Evolutionary conservation across 177 flowering plant species (phyloP).

Genomic region (Vitis hybrid): DNA sequence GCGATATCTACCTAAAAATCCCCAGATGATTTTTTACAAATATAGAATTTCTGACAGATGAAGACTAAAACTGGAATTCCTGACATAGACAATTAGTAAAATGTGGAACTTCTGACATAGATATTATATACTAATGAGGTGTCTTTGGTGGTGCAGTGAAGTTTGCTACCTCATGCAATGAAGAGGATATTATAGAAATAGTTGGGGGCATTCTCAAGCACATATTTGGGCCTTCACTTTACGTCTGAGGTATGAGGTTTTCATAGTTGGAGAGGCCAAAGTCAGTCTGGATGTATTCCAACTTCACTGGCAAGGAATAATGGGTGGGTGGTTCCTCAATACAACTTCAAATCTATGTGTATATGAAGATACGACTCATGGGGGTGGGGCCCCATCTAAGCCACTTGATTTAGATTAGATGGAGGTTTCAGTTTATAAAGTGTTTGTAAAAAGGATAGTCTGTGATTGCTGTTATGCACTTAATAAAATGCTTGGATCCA

Average conservation of each 20-base stretch:
- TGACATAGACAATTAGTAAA: too few species aligned
- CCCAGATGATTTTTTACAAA: too few species aligned
- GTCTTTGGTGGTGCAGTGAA: conserved; percentile 41
- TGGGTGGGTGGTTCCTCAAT: background rate
- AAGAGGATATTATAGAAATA: conserved; percentile 36
- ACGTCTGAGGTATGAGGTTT: background rate
- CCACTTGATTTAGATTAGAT: background rate
- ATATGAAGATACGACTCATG: too few species aligned
- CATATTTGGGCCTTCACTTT: conserved; percentile 22
- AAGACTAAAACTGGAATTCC: too few species aligned
- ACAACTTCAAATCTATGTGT: background rate
- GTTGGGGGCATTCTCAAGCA: conserved; percentile 49
- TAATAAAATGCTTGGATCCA: too few species aligned
- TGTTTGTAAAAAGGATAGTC: too few species aligned
- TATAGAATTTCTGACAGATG: too few species aligned
- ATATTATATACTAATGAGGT: background rate
- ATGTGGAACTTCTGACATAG: background rate
- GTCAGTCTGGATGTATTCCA: background rate
- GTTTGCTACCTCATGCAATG: conserved; percentile 42
- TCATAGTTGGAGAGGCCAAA: too few species aligned
- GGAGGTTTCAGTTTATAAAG: background rate
- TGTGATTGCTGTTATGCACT: too few species aligned
- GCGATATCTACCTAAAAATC: too few species aligned
- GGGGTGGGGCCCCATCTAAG: background rate
- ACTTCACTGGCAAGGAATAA: background rate